These are phyloP conservation scores for Stephania cephalantha DNA, from an alignment of 164 flowering plant genomes.

Conservation along the genomic window DNA sequence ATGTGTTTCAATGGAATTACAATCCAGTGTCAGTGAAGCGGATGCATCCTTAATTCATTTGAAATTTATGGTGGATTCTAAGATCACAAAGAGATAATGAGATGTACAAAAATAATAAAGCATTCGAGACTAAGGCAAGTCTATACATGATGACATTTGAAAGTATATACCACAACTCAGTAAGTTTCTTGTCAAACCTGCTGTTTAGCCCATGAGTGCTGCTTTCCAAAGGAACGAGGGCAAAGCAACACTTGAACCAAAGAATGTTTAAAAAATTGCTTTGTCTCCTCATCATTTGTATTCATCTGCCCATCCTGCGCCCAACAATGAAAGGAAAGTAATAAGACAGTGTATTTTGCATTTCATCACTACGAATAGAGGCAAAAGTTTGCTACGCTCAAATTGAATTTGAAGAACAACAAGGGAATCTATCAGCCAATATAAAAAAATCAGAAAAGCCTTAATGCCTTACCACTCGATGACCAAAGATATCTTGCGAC, in stretches of 20 bases:
- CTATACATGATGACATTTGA: too few species aligned
- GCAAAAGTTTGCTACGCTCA: not conserved
- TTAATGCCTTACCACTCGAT: slow-evolving; percentile 47
- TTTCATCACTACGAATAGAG: not conserved
- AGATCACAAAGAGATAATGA: too few species aligned
- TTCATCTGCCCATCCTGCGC: slow-evolving; percentile 83
- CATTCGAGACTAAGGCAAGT: too few species aligned
- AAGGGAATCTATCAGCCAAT: not conserved
- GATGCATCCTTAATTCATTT: too few species aligned
- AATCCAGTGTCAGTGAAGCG: not conserved
- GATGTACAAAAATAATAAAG: too few species aligned
- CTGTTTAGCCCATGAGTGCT: slow-evolving; percentile 77
- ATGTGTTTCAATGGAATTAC: not conserved
- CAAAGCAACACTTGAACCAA: slow-evolving; percentile 91
- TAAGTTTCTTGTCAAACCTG: slow-evolving; percentile 34
- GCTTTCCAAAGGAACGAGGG: slow-evolving; percentile 80
- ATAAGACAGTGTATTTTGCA: not conserved
- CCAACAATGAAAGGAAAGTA: not conserved
- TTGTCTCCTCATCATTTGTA: slow-evolving; percentile 98
- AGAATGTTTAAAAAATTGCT: slow-evolving; percentile 84
- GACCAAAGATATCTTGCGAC: slow-evolving; percentile 74
- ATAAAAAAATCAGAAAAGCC: not conserved
- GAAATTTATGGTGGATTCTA: too few species aligned
- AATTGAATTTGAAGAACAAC: not conserved
- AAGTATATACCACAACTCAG: not conserved